Evolutionary conservation across 2,329 filamentous ascomycete species (phyloP), one percentile per base, ranked within the genome.

Genomic region (Aureobasidium sp.): DNA sequence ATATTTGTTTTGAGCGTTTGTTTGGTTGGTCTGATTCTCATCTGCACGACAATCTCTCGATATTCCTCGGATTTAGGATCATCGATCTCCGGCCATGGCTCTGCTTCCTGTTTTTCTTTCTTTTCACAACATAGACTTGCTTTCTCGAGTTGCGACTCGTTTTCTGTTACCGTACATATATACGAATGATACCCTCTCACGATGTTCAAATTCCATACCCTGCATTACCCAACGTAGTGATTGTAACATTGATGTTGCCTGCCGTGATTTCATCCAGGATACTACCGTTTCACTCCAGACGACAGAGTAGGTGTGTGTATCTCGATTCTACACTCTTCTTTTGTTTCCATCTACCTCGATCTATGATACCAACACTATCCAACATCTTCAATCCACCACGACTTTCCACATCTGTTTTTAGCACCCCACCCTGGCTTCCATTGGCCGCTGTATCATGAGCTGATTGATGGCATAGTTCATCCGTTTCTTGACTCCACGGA

Each of bases 111-210:
- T 5, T 24, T 24, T 57, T 45, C 27, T n/a, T 39, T 12, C 8
- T 39, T 29, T 5, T 29, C 27, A 24, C 19, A 35, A 33, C 53
- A 57, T 57, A 57, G 53, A 57, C 53, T 45, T 57, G 19, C 12
- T 45, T 45, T 57, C 37, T 45, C 22, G 37, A 42, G 8, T 29
- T 45, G 27, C 14, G n/a, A 45, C 27, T 45, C 24, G 9, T 22
- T 14, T 24, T 31, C 22, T 24, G 39, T 24, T 1, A 35, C n/a
- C 29, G 40, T 45, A 57, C 39, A 39, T 57, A 57, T 29, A 57
- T 22, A 57, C 35, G 24, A 57, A 57, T 45, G 53, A 57, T 57
- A 57, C 53, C 53, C 53, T 22, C 33, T 42, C 5, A 31, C 27
- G 50, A 54, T 37, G 17, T 27, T 12, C 33, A 35, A 19, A n/a